Percentiles rank a stretch among this genome's conserved stretches.
phyloP scores from a whole-genome alignment of 1,284 basidiomycete species.

The Cryptococcus floricola region DNA sequence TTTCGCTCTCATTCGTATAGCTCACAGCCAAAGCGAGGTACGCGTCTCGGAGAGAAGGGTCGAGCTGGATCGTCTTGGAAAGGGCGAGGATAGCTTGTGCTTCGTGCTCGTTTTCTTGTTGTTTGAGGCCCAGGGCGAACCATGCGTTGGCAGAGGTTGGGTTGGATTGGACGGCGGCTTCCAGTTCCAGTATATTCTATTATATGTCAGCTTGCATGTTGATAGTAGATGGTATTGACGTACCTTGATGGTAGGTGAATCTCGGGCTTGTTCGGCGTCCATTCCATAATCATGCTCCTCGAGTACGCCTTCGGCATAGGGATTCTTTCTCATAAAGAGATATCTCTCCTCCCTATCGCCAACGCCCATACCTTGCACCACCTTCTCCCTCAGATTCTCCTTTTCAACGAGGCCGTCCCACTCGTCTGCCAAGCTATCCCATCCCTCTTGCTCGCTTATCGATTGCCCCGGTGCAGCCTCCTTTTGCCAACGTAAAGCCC shows the following conservation, averaged over 20 bases:
- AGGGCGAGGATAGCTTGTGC: conserved; percentile 84
- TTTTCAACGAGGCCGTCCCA: conserved; percentile 65
- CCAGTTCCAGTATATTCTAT: conserved; percentile 81
- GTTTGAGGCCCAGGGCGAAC: conserved; percentile 91
- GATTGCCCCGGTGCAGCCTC: conserved; percentile 8
- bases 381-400: conserved; percentile 56
- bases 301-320: conserved; percentile 54
- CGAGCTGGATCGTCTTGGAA: conserved; percentile 72
- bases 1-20: conserved; percentile 85
- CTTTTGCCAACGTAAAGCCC: conserved; percentile 14
- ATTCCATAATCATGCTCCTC: conserved; percentile 7
- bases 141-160: conserved; percentile 70
- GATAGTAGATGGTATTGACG: conserved; percentile 2
- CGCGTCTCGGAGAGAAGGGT: conserved; percentile 69
- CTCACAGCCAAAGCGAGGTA: conserved; percentile 91
- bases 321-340: conserved; percentile 76
- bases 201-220: conserved; percentile 2
- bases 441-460: conserved; percentile 40
- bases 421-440: conserved; percentile 67
- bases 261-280: conserved; percentile 38
- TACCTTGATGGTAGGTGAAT: conserved; percentile 38
- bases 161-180: conserved; percentile 81
- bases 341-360: conserved; percentile 53
- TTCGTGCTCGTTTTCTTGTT: conserved; percentile 98
- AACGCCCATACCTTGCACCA: conserved; percentile 52